Conservation (phyloP, 345 rosid genomes). For the Acer negundo region DNA sequence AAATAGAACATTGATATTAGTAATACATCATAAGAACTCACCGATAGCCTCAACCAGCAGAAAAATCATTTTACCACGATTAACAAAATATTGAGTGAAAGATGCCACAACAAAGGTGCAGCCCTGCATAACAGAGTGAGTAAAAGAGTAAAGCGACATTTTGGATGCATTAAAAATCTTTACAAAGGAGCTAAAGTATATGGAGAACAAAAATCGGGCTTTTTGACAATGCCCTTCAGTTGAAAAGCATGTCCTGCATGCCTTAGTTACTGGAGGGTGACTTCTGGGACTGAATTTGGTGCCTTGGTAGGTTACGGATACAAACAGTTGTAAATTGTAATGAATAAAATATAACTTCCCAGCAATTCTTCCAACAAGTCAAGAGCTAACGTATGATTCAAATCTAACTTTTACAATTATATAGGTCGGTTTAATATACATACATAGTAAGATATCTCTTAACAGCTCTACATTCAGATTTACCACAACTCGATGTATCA, state of each 20-base stretch:
- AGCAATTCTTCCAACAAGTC: neutral
- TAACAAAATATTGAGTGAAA: conserved; percentile 48
- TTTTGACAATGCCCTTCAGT: neutral
- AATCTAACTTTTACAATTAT: neutral
- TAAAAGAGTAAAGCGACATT: neutral
- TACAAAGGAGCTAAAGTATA: neutral
- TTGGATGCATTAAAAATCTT: neutral
- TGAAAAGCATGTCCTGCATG: neutral
- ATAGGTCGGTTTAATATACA: neutral
- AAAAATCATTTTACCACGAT: conserved; percentile 64
- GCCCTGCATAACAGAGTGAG: conserved; percentile 50
- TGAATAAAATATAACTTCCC: neutral
- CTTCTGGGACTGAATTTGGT: neutral
- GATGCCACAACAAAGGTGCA: conserved; percentile 64
- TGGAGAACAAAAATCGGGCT: neutral
- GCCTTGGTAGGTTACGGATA: neutral
- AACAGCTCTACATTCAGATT: neutral
- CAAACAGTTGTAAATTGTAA: neutral
- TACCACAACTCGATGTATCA: neutral
- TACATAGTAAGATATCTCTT: neutral
- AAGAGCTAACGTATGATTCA: neutral
- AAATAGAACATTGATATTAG: conserved; percentile 2
- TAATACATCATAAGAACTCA: conserved; percentile 31
- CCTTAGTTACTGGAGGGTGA: neutral
- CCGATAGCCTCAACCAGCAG: conserved; percentile 89